Percentiles rank a stretch among this genome's conserved stretches.
Conservation (phyloP, 23 red algal genomes). For the Gracilaria vermiculophylla region DNA sequence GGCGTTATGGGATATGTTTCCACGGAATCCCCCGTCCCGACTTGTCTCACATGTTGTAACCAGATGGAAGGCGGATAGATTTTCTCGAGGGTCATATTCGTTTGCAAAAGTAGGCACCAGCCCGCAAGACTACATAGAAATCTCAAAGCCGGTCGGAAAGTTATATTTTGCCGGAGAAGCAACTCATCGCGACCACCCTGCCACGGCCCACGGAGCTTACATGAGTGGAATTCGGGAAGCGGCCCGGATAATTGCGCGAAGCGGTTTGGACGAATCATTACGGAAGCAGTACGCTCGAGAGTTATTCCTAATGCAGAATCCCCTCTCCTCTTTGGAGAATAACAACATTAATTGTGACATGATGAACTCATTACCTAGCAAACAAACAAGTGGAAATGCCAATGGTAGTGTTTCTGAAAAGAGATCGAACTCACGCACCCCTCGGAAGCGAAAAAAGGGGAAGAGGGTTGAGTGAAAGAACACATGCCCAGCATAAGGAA, state of each 20-base stretch:
- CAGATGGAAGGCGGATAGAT: conserved; percentile 75
- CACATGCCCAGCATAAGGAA: too few species aligned
- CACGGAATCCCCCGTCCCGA: neutral
- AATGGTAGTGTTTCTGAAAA: neutral
- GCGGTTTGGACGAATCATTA: conserved; percentile 2
- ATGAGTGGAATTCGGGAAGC: conserved; percentile 84
- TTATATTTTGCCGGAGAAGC: conserved; percentile 89
- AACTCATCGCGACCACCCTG: conserved; percentile 78
- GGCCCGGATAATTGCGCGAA: conserved; percentile 38
- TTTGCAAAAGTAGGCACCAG: conserved; percentile 70
- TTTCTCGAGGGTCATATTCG: conserved; percentile 88
- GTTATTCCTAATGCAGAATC: conserved; percentile 36
- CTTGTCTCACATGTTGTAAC: conserved; percentile 76
- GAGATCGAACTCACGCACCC: neutral
- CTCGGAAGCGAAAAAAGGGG: neutral
- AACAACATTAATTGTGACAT: neutral
- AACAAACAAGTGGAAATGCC: neutral
- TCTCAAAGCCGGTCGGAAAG: conserved; percentile 62
- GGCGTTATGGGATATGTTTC: conserved; percentile 64
- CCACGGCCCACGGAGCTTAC: conserved; percentile 86
- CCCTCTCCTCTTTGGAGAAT: neutral
- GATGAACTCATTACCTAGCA: neutral
- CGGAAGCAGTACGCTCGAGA: conserved; percentile 36
- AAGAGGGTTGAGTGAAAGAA: neutral
- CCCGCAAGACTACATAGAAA: conserved; percentile 66